phyloP scores from a whole-genome alignment of 1,139 yeast species.

The Hemisphaericaspora subhashii region DNA sequence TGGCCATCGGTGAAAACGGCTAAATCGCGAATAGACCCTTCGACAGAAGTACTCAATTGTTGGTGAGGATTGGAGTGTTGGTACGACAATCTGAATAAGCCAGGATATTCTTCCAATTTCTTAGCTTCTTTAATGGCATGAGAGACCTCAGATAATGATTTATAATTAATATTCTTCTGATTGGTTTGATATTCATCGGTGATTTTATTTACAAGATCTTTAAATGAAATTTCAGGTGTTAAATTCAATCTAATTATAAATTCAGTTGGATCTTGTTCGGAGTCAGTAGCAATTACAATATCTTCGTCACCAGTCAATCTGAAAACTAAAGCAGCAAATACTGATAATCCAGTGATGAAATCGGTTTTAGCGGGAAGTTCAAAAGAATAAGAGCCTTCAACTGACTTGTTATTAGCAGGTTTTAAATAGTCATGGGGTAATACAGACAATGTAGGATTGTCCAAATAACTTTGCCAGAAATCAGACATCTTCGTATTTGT shows the following conservation, averaged over 20 bases:
- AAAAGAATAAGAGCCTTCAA: slow-evolving; percentile 57
- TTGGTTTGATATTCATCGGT: slow-evolving; percentile 42
- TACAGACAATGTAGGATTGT: slow-evolving; percentile 80
- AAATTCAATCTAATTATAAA: slow-evolving; percentile 64
- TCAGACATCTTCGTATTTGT: slow-evolving; percentile 21
- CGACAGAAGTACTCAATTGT: slow-evolving; percentile 47
- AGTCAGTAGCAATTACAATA: slow-evolving; percentile 74
- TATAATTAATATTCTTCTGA: slow-evolving; percentile 36
- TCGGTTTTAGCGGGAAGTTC: slow-evolving; percentile 14
- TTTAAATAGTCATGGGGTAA: slow-evolving; percentile 85
- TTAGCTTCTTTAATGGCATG: slow-evolving; percentile 47
- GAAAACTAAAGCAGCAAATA: slow-evolving; percentile 68
- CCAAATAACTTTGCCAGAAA: slow-evolving; percentile 69
- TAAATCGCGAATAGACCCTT: slow-evolving; percentile 63
- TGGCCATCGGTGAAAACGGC: slow-evolving; percentile 47
- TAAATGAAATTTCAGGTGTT: slow-evolving; percentile 54
- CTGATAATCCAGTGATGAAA: slow-evolving; percentile 63
- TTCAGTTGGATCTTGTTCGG: slow-evolving; percentile 37
- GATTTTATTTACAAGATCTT: slow-evolving; percentile 49
- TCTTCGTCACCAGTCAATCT: slow-evolving; percentile 94
- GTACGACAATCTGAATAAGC: slow-evolving; percentile 64
- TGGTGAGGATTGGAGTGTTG: slow-evolving; percentile 47
- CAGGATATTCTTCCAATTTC: slow-evolving; percentile 58
- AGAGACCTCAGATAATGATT: slow-evolving; percentile 58
- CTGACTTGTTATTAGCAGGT: slow-evolving; percentile 69